phyloP scores from a whole-genome alignment of 2,329 filamentous ascomycete species.

The Talaromyces albobiverticillius region DNA sequence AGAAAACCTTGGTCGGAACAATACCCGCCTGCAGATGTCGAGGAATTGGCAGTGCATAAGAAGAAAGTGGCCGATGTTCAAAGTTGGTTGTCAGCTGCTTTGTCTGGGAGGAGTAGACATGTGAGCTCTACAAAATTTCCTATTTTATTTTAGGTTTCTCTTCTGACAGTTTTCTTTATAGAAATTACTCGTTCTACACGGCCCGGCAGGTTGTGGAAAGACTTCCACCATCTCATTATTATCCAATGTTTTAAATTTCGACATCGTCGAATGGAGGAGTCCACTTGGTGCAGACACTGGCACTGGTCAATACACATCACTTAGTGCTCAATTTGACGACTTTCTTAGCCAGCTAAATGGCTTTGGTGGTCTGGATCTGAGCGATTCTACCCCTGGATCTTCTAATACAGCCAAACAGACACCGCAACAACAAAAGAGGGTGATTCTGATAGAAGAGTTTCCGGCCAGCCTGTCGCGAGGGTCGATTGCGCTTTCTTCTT shows the following conservation, averaged over 20 bases:
- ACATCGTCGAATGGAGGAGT: slow-evolving; percentile 88
- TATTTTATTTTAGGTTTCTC: too few species aligned
- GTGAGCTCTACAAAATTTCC: slow-evolving; percentile 33
- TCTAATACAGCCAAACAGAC: slow-evolving; percentile 6
- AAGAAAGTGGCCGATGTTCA: slow-evolving; percentile 86
- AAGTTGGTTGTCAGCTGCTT: slow-evolving; percentile 74
- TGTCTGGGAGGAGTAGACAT: slow-evolving; percentile 52
- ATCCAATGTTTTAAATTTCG: slow-evolving; percentile 70
- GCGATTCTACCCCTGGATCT: slow-evolving; percentile 10
- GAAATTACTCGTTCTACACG: slow-evolving; percentile 79
- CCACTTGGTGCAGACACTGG: slow-evolving; percentile 62
- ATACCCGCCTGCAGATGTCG: slow-evolving; percentile 70
- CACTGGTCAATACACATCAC: slow-evolving; percentile 64
- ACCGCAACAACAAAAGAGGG: slow-evolving; percentile 37
- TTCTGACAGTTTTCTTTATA: too few species aligned
- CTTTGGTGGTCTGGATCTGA: slow-evolving; percentile 67
- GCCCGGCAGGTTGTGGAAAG: slow-evolving; percentile 87
- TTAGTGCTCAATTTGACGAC: slow-evolving; percentile 82
- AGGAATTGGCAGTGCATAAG: slow-evolving; percentile 91
- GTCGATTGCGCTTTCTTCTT: slow-evolving; percentile 63
- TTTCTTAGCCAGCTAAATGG: slow-evolving; percentile 80
- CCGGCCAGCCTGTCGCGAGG: slow-evolving; percentile 70
- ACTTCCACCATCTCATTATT: slow-evolving; percentile 81
- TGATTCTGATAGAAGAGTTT: slow-evolving; percentile 79
- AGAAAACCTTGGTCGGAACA: slow-evolving; percentile 81